Evolutionary conservation across 345 rosid genomes (phyloP), one percentile per base, ranked within the genome.

Genomic region (Mallotus nudiflorus): DNA sequence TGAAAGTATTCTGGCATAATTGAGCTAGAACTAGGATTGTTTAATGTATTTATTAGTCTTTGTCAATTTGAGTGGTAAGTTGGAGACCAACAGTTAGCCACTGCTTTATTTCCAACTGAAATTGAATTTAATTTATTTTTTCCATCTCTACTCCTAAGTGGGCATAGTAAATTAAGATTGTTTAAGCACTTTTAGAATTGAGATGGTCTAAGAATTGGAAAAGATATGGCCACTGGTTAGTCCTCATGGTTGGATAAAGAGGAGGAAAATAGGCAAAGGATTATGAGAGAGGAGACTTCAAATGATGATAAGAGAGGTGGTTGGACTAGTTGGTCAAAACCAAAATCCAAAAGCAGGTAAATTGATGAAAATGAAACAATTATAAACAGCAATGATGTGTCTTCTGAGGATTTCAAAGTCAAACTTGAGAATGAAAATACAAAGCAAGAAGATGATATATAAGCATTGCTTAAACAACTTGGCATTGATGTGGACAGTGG

Each of bases 281-380:
- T 73, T 53, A 70, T 86, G 66, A 86, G 78, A 78, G 94, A 90
- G 79, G 91, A 94, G 80, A 51, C 71, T 66, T 69, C 75, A 31
- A 85, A 73, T 62, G 83, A 84, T 39, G 79, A 80, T 56, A 92
- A 89, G 14, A 78, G 71, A 76, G 99, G 99, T 73, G 96, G 99
- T 78, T 92, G 99, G 99, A 92, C 95, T 62, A 97, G 97, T 66
- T 95, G 99, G 99, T 92, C 88, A 54, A 89, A 88, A 73, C 97
- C 85, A 27, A 42, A 75, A 22, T 85, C 93, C 28, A 87, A 77
- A 62, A 64, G 46, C 56, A 73, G 73, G 65, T 85, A 75, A 72
- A 73, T 75, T 62, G 71, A 53, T 75, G 58, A 67, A 52, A 80
- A 76, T 59, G 70, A 77, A 51, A 90, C 73, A 80, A 76, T 78